Conservation (phyloP, 2,329 filamentous ascomycete species). For the Sarocladium oryzae region DNA sequence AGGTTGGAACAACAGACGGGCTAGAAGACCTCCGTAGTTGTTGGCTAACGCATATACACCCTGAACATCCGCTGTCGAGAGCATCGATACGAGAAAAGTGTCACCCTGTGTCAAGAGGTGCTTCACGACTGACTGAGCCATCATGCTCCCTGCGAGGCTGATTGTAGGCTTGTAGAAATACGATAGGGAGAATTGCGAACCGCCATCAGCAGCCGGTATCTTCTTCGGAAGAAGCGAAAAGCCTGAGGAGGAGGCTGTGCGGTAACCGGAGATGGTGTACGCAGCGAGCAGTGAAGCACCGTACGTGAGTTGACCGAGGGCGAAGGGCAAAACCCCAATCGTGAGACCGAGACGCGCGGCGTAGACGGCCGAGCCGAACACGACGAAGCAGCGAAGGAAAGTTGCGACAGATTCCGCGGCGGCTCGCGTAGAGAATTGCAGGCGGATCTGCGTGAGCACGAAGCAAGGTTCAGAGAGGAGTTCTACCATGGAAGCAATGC, state of each 20-base stretch:
- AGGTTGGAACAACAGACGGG: constrained; percentile 86
- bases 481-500: constrained; percentile 58
- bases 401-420: constrained; percentile 79
- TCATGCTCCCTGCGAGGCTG: constrained; percentile 71
- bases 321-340: constrained; percentile 79
- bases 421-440: constrained; percentile 75
- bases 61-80: constrained; percentile 74
- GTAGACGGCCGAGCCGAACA: constrained; percentile 64
- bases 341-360: constrained; percentile 41
- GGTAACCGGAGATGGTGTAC: constrained; percentile 58
- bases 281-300: constrained; percentile 60
- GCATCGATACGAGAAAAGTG: constrained; percentile 73
- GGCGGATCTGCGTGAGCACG: constrained; percentile 74
- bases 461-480: constrained; percentile 84
- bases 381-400: constrained; percentile 66
- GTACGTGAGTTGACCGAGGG: constrained; percentile 77
- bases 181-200: constrained; percentile 38
- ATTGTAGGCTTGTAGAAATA: constrained; percentile 67
- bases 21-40: constrained; percentile 87
- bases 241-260: constrained; percentile 46
- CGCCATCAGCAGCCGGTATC: background rate
- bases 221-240: constrained; percentile 61
- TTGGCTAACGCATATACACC: constrained; percentile 89
- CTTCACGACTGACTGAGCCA: constrained; percentile 83
- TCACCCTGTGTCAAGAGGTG: constrained; percentile 93